phyloP scores from a whole-genome alignment of 768 basidiomycete genomes.

The Boletus rubroflammeus region DNA sequence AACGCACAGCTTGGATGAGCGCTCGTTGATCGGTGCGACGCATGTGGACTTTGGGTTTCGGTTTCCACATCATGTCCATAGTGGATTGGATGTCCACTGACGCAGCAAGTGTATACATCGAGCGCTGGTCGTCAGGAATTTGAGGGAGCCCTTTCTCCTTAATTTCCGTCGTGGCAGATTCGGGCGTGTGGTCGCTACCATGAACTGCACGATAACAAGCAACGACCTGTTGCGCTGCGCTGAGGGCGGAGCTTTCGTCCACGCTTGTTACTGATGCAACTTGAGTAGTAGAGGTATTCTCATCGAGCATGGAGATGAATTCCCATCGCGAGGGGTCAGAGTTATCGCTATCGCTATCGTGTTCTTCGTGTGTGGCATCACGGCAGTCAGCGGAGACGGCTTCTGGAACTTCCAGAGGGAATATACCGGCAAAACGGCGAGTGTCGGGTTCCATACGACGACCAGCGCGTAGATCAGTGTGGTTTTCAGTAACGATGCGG shows the following conservation, averaged over 20 bases:
- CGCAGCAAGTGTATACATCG: slow-evolving; percentile 24
- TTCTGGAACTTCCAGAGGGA: slow-evolving; percentile 12
- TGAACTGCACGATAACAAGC: slow-evolving; percentile 19
- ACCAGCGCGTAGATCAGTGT: not conserved
- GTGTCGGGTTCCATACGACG: slow-evolving; percentile 14
- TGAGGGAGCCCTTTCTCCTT: slow-evolving; percentile 16
- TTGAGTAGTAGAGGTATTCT: not conserved
- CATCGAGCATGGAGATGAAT: slow-evolving; percentile 1
- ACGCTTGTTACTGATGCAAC: not conserved
- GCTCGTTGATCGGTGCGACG: slow-evolving; percentile 36
- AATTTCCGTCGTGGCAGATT: not conserved
- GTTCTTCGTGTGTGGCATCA: slow-evolving; percentile 14
- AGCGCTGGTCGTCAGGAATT: slow-evolving; percentile 24
- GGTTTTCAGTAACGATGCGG: not conserved
- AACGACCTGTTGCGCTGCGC: slow-evolving; percentile 21
- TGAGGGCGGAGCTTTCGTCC: slow-evolving; percentile 10
- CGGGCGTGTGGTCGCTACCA: not conserved
- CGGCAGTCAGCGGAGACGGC: slow-evolving; percentile 1
- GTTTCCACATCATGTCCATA: slow-evolving; percentile 33
- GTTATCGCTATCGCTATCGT: slow-evolving; percentile 2
- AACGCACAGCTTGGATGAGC: slow-evolving; percentile 40
- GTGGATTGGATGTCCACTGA: slow-evolving; percentile 8
- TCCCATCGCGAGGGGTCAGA: slow-evolving; percentile 9
- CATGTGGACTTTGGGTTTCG: slow-evolving; percentile 32
- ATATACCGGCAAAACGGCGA: slow-evolving; percentile 28